Percentiles rank a stretch among this genome's conserved stretches.
Evolutionary conservation across 2,329 filamentous ascomycete species (phyloP).

Genomic region (Xylariaceae sp.): DNA sequence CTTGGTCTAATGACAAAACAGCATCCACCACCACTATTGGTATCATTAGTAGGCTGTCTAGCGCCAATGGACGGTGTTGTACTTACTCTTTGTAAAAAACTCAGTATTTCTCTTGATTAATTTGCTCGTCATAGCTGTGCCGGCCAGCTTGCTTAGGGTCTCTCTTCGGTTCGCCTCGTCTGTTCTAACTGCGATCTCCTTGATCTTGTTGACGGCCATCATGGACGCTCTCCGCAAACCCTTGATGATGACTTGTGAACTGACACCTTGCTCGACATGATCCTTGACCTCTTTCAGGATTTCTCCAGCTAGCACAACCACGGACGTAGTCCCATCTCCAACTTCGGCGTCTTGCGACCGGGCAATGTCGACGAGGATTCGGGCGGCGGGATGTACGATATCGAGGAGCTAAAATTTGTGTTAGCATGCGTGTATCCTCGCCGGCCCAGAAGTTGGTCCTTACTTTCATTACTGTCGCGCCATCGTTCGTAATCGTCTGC

Average conservation of each 20-base stretch:
- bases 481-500: constrained; percentile 99
- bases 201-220: constrained; percentile 98
- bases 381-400: constrained; percentile 95
- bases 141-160: constrained; percentile 86
- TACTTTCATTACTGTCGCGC: constrained; percentile 98
- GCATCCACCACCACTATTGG: constrained; percentile 91
- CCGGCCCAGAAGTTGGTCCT: constrained; percentile 25
- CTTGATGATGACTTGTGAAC: constrained; percentile 97
- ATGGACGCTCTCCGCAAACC: constrained; percentile 83
- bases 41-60: background rate
- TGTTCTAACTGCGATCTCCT: constrained; percentile 92
- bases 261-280: constrained; percentile 94
- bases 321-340: constrained; percentile 95
- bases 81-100: constrained; percentile 95
- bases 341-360: constrained; percentile 99
- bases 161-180: constrained; percentile 83
- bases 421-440: constrained; percentile 19
- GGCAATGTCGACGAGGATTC: constrained; percentile 97
- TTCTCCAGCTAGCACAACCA: constrained; percentile 96
- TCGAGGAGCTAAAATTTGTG: constrained; percentile 75
- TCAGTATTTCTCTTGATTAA: constrained; percentile 95
- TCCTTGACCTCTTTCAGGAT: constrained; percentile 97
- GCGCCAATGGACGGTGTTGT: background rate
- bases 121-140: constrained; percentile 99
- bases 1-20: constrained; percentile 92